Evolutionary conservation across 805 yeast genomes (phyloP).

Genomic region (Peterozyma xylosa): DNA sequence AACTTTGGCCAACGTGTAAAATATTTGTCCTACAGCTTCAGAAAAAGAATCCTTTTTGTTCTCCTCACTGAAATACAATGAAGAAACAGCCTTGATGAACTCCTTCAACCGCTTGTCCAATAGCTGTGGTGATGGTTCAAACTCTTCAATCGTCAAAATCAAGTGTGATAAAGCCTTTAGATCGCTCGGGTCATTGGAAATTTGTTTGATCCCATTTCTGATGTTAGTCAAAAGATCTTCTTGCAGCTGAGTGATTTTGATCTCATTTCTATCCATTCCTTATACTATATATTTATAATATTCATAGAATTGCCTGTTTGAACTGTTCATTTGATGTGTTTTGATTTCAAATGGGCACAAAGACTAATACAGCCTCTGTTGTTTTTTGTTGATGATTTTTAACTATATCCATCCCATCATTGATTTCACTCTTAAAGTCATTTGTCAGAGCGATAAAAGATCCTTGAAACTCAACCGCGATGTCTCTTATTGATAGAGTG

Average conservation of each 20-base stretch:
- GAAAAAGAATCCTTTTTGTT: constrained; percentile 7
- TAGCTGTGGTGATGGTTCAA: constrained; percentile 46
- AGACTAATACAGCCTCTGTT: too few relatives aligned
- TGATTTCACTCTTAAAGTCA: background rate
- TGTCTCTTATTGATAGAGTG: constrained; percentile 40
- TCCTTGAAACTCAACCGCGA: constrained; percentile 10
- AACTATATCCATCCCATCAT: too few relatives aligned
- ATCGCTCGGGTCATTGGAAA: background rate
- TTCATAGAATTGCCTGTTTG: too few relatives aligned
- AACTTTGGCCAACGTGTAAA: constrained; percentile 59
- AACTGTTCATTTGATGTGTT: too few relatives aligned
- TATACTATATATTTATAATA: background rate
- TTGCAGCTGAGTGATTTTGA: background rate
- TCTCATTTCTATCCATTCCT: background rate
- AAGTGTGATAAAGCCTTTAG: background rate
- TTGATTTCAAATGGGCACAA: too few relatives aligned
- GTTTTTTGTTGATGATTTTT: too few relatives aligned
- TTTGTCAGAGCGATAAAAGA: background rate
- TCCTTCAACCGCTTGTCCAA: constrained; percentile 32
- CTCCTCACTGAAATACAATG: constrained; percentile 16
- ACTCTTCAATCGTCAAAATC: constrained; percentile 30
- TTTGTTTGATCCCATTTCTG: background rate
- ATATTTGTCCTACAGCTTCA: constrained; percentile 20
- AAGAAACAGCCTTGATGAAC: constrained; percentile 24
- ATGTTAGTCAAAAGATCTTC: background rate